phyloP scores from a whole-genome alignment of 2,329 filamentous ascomycete genomes.

The Metarhizium rileyi region DNA sequence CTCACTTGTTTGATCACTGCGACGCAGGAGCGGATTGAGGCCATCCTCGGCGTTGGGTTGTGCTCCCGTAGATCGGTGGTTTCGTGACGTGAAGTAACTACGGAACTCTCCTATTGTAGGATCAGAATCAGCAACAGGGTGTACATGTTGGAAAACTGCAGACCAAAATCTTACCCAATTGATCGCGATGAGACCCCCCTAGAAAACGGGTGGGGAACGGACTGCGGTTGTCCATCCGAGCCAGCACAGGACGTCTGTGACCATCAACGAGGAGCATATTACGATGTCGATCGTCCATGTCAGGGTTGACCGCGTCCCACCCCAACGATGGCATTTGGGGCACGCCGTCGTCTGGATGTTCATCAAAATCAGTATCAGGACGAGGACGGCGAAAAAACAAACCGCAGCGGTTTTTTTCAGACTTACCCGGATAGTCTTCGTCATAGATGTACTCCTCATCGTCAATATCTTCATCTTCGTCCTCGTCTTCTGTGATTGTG shows the following conservation, averaged over 20 bases:
- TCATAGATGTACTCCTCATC: slow-evolving; percentile 57
- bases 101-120: slow-evolving; percentile 31
- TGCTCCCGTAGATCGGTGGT: slow-evolving; percentile 43
- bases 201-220: slow-evolving; percentile 50
- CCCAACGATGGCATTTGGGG: slow-evolving; percentile 39
- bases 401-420: neutral
- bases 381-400: neutral
- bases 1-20: slow-evolving; percentile 37
- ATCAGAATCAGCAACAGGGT: neutral
- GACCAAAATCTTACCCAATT: slow-evolving; percentile 30
- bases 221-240: slow-evolving; percentile 35
- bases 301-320: slow-evolving; percentile 47
- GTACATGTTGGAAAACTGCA: neutral
- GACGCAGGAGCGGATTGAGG: slow-evolving; percentile 75
- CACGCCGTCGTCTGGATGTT: slow-evolving; percentile 10
- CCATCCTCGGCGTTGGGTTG: slow-evolving; percentile 64
- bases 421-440: slow-evolving; percentile 48
- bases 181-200: slow-evolving; percentile 45
- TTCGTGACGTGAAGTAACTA: slow-evolving; percentile 35
- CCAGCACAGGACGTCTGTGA: slow-evolving; percentile 22
- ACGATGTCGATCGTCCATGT: slow-evolving; percentile 37
- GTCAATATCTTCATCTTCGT: slow-evolving; percentile 62
- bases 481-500: slow-evolving; percentile 32
- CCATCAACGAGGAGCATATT: slow-evolving; percentile 43
- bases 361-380: neutral